Conservation (phyloP, 305 asterid genomes). For the Fraxinus latifolia region DNA sequence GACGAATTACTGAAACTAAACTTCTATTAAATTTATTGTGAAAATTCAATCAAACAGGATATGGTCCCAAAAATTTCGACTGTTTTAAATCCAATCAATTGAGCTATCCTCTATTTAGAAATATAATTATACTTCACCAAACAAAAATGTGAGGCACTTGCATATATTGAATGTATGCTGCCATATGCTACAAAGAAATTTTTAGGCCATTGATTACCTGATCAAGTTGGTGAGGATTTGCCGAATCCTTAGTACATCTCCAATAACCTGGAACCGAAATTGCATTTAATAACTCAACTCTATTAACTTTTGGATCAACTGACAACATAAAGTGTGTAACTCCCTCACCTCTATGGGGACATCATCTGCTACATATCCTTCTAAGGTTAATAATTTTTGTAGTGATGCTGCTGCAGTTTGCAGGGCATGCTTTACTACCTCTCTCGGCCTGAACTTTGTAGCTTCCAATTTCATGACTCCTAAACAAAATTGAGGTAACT, state of each 20-base stretch:
- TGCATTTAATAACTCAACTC: background rate
- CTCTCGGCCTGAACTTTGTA: slow-evolving; percentile 86
- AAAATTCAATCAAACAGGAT: background rate
- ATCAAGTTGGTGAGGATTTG: slow-evolving; percentile 88
- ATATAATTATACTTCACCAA: background rate
- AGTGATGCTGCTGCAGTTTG: slow-evolving; percentile 93
- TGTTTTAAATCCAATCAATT: background rate
- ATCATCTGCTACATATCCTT: slow-evolving; percentile 79
- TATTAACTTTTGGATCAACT: background rate
- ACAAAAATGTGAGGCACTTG: background rate
- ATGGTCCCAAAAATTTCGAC: background rate
- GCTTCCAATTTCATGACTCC: slow-evolving; percentile 96
- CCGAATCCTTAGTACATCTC: slow-evolving; percentile 87
- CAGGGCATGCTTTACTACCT: slow-evolving; percentile 85
- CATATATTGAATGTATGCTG: background rate
- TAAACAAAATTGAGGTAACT: slow-evolving; percentile 21
- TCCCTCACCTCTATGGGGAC: slow-evolving; percentile 78
- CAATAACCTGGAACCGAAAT: slow-evolving; percentile 53
- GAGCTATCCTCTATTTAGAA: background rate
- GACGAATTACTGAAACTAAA: background rate
- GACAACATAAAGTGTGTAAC: background rate
- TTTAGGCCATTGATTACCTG: slow-evolving; percentile 45
- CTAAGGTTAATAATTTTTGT: slow-evolving; percentile 69
- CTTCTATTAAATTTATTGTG: background rate
- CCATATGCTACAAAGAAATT: background rate